Conservation (phyloP, 345 rosid species). For the Rhizophora mangle region DNA sequence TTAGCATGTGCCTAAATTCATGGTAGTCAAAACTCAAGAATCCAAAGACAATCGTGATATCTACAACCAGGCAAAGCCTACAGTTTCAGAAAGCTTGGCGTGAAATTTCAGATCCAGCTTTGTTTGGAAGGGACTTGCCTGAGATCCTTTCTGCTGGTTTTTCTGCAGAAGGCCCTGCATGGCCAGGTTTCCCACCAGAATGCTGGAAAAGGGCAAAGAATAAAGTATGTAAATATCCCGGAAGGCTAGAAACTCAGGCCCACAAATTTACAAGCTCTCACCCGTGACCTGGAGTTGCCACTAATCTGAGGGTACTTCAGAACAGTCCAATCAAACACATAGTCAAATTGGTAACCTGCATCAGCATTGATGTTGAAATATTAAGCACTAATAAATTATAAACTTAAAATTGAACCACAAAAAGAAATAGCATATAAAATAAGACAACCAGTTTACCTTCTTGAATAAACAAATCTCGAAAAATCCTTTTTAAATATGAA, state of each 20-base stretch:
- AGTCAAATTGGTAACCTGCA: constrained; percentile 89
- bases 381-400: background rate
- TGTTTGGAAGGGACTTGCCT: constrained; percentile 33
- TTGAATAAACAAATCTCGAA: constrained; percentile 86
- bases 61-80: background rate
- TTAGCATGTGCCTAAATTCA: background rate
- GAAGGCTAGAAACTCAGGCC: background rate
- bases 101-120: background rate
- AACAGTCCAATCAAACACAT: constrained; percentile 94
- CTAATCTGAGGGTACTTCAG: constrained; percentile 81
- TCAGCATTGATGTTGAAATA: constrained; percentile 14
- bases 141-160: constrained; percentile 65
- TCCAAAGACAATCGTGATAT: background rate
- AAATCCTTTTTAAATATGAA: constrained; percentile 88
- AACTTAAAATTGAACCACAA: background rate
- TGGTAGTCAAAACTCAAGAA: background rate
- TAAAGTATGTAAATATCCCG: background rate
- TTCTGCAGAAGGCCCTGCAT: constrained; percentile 63
- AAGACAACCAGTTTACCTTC: constrained; percentile 50
- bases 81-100: background rate
- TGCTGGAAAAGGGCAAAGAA: constrained; percentile 15
- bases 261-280: constrained; percentile 29
- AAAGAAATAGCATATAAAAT: background rate
- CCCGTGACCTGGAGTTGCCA: constrained; percentile 75
- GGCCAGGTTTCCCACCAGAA: constrained; percentile 48